These are phyloP conservation scores for Omphalea diandra DNA, from an alignment of 441 rosid genomes.

Conservation along the genomic window DNA sequence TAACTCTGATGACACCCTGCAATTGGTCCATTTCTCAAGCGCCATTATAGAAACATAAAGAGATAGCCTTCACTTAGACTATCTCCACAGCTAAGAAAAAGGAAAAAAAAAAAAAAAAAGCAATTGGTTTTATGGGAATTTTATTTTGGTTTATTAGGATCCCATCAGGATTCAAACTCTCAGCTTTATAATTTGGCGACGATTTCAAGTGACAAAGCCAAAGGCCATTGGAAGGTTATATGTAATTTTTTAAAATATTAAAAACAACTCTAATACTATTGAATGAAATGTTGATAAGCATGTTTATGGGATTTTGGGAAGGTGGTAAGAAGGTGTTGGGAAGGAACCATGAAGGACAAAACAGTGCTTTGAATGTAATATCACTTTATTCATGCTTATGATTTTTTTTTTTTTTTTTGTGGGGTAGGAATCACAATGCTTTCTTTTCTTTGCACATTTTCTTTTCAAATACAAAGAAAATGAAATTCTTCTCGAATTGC, in stretches of 20 bases:
- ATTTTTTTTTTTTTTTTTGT: neutral
- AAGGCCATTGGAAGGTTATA: no score
- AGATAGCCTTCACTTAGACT: neutral
- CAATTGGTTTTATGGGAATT: neutral
- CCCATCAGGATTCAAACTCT: no score
- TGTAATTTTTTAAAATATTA: no score
- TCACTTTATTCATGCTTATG: neutral
- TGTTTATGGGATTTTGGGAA: no score
- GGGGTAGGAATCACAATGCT: neutral
- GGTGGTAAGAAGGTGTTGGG: slow-evolving; percentile 3
- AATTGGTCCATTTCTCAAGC: slow-evolving; percentile 7
- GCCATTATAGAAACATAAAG: neutral
- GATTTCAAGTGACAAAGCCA: no score
- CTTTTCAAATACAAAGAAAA: neutral
- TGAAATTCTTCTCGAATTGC: neutral
- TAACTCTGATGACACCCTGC: neutral
- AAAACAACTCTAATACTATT: no score
- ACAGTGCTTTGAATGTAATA: slow-evolving; percentile 16
- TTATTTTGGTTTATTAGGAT: no score
- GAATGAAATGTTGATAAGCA: no score
- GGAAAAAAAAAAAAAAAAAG: neutral
- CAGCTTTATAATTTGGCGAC: no score
- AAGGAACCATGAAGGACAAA: slow-evolving; percentile 17
- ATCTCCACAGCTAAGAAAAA: neutral
- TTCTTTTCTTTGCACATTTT: neutral